Base-by-base conservation (phyloP, 345 rosid species). In the Alliaria petiolata region DNA sequence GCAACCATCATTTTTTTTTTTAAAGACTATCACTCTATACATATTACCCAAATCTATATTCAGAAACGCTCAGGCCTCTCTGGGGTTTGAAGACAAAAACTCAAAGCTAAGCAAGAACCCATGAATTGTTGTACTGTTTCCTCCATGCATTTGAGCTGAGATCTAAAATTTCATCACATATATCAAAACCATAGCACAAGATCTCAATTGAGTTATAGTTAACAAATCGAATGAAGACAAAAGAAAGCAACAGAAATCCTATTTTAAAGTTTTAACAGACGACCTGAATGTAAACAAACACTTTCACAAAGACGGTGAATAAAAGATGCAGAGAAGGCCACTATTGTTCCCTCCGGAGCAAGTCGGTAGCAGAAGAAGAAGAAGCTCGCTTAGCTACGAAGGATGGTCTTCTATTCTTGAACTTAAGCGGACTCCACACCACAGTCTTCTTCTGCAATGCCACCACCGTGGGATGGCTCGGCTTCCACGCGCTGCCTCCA, bases 371-470 rank as follows among this genome's bases (percentile, higher is more conserved):
- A 7, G 62, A 22, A 47, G 79, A 75, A 25, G 69, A n/a, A n/a
- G 52, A 19, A 61, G 28, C n/a, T 39, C 75, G 52, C 35, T 70
- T 64, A 0, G 76, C 25, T 20, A 76, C 11, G n/a, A 76, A 60
- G n/a, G 76, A 63, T 15, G 80, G 33, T 76, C 85, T 72, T 69
- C 64, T 55, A 62, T 68, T 78, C 76, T 76, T 86, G 46, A 74
- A 47, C 85, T 81, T 95, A 35, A 95, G 84, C 0, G 99, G 99
- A 79, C 98, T 95, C 99, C 99, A 95, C 50, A 95, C 86, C 76
- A 95, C 44, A 5, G 97, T 45, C 68, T 85, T 95, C 79, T 87
- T 77, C 51, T 89, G 99, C 82, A 95, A 72, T 30, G 99, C 96
- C 22, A 91, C 84, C 10, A 87, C 96, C 4, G 90, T 85, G 0